A percentile compares a stretch with the other conserved stretches of the same genome.
Evolutionary conservation across 2,329 filamentous ascomycete species (phyloP).

Genomic region (Venturia oleaginea): DNA sequence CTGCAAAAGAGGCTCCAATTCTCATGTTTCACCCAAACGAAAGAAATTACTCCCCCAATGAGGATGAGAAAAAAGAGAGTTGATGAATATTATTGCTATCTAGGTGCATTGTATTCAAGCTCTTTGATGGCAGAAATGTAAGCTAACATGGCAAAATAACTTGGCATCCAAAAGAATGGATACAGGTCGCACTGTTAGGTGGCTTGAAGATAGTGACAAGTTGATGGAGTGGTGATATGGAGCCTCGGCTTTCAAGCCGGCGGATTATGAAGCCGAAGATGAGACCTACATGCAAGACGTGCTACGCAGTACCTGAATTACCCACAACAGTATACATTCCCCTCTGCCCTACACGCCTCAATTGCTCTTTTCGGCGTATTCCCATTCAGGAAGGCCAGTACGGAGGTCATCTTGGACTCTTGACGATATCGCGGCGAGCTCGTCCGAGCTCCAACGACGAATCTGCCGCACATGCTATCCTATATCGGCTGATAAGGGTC

Average conservation of each 20-base stretch:
- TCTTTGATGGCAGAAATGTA: too few relatives aligned
- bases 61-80: not conserved
- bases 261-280: not conserved
- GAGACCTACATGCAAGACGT: not conserved
- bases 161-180: too few relatives aligned
- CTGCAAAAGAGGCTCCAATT: not conserved
- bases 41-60: not conserved
- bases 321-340: not conserved
- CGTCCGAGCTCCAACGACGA: not conserved
- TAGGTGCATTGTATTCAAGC: too few relatives aligned
- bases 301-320: not conserved
- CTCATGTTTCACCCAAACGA: not conserved
- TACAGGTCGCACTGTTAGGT: too few relatives aligned
- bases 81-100: not conserved
- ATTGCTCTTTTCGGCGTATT: not conserved
- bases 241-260: not conserved
- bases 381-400: not conserved
- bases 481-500: not conserved
- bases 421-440: not conserved
- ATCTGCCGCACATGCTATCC: not conserved
- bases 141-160: too few relatives aligned
- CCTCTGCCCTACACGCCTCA: too few relatives aligned
- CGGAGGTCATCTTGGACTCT: not conserved
- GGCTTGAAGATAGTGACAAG: too few relatives aligned
- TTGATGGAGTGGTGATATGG: not conserved